Evolutionary conservation across 1,284 basidiomycete genomes (phyloP).

Genomic region (Rhodotorula sp.): DNA sequence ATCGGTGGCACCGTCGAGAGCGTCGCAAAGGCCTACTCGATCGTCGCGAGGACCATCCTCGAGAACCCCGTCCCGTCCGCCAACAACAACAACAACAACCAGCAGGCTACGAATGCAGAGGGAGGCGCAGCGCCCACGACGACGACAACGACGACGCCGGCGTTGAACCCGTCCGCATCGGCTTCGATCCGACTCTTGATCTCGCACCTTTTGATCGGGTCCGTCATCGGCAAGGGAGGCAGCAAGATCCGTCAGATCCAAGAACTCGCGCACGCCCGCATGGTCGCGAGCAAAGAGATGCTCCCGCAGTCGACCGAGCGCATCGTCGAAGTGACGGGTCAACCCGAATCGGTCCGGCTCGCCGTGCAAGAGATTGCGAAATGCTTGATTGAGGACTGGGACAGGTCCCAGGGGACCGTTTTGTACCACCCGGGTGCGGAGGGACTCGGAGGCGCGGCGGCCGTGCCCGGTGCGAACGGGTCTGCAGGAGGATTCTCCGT

Average conservation of each 20-base stretch:
- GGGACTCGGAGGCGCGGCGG: constrained; percentile 51
- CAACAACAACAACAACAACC: neutral
- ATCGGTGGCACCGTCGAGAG: constrained; percentile 87
- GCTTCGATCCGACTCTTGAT: constrained; percentile 98
- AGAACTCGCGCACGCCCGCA: constrained; percentile 92
- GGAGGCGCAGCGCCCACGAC: neutral
- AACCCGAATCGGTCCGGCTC: constrained; percentile 98
- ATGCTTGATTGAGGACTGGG: constrained; percentile 95
- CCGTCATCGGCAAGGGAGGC: constrained; percentile 98
- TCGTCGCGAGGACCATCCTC: constrained; percentile 91
- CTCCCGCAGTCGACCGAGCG: constrained; percentile 98
- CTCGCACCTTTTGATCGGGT: constrained; percentile 98
- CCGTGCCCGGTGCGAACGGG: neutral
- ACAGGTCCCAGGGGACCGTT: constrained; percentile 85
- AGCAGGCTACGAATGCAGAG: neutral
- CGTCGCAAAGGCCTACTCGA: constrained; percentile 85
- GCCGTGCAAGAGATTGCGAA: constrained; percentile 95
- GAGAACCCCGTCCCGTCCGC: constrained; percentile 53
- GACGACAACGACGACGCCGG: constrained; percentile 49
- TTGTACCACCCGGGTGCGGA: constrained; percentile 88
- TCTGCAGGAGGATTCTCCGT: no score
- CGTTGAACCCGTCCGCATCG: constrained; percentile 70
- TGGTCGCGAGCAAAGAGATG: constrained; percentile 98
- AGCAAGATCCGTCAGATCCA: constrained; percentile 99
- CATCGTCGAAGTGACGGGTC: constrained; percentile 93